Percentiles rank a stretch among this genome's conserved stretches.
These are phyloP conservation scores for Venturia effusa DNA, from an alignment of 2,329 filamentous ascomycete genomes.

Conservation along the genomic window DNA sequence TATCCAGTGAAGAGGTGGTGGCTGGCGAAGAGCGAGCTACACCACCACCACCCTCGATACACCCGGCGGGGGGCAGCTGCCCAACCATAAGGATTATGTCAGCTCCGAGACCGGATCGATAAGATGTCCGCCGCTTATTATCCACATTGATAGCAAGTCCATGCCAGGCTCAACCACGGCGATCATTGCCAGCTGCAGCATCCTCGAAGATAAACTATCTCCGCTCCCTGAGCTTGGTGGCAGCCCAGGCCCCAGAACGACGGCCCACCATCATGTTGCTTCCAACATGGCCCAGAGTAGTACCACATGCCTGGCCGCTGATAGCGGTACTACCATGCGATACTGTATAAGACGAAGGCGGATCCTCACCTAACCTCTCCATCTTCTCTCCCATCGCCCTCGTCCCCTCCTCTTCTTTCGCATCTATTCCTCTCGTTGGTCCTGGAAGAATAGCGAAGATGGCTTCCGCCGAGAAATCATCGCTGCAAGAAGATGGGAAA, in stretches of 20 bases:
- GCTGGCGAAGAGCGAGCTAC: too few species aligned
- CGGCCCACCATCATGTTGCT: neutral
- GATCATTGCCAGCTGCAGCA: neutral
- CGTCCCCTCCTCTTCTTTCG: neutral
- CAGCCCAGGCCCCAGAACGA: neutral
- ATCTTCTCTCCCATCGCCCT: too few species aligned
- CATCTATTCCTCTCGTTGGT: neutral
- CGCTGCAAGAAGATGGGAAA: neutral
- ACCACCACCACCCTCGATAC: too few species aligned
- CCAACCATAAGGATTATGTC: neutral
- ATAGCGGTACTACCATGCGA: neutral
- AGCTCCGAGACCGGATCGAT: neutral
- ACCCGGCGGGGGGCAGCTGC: too few species aligned
- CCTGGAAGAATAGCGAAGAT: neutral
- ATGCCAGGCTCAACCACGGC: neutral
- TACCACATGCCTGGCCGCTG: neutral
- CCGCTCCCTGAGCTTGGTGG: neutral
- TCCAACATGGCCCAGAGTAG: neutral
- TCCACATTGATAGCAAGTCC: too few species aligned
- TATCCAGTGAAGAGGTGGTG: too few species aligned
- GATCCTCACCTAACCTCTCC: neutral
- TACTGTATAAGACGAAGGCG: neutral
- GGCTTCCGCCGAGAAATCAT: neutral
- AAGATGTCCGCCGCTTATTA: neutral
- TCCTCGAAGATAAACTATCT: neutral